Evolutionary conservation across 2,329 filamentous ascomycete species (phyloP), one percentile per base, ranked within the genome.

Genomic region (Alternaria conjuncta): DNA sequence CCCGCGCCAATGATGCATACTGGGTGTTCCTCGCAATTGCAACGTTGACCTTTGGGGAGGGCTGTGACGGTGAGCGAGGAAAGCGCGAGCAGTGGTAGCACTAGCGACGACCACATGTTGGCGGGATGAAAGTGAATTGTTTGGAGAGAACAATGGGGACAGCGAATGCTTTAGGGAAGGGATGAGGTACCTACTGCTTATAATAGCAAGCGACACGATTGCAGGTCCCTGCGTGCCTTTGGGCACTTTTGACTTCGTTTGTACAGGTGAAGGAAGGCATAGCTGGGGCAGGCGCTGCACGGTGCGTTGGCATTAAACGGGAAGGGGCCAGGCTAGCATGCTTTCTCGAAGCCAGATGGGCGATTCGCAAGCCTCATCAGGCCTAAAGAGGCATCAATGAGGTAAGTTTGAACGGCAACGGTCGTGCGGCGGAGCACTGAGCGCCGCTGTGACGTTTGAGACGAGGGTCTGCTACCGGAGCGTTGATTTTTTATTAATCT

Each of bases 1-100:
- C 78, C 78, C n/a, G 77, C 78, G 25, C 78, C 78, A 47, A 80
- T 74, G 61, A 80, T 77, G 66, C 78, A 80, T 12, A 79, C 78
- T 13, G 78, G 78, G 28, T 66, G 69, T 50, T 75, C 66, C 25
- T 68, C 61, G 46, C 71, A 70, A 18, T 63, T 66, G 58, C 57
- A 68, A 12, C 28, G 43, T 65, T 18, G 49, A n/a, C 49, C 49
- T 20, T 53, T 63, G 13, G 78, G 76, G 65, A 61, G 72, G 41
- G 77, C 77, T 64, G 68, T 71, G 53, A 62, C 66, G 56, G 68
- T 70, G 41, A 72, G 67, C 49, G 68, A 70, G 53, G 71, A 65
- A 26, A 70, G 64, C 23, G 70, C 63, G 57, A 78, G 63, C 46
- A 71, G 46, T 18, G 68, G 60, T 44, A 75, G 65, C 47, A 68